These are phyloP conservation scores for Xylaria hypoxylon DNA, from an alignment of 2,329 filamentous ascomycete genomes.

Conservation along the genomic window DNA sequence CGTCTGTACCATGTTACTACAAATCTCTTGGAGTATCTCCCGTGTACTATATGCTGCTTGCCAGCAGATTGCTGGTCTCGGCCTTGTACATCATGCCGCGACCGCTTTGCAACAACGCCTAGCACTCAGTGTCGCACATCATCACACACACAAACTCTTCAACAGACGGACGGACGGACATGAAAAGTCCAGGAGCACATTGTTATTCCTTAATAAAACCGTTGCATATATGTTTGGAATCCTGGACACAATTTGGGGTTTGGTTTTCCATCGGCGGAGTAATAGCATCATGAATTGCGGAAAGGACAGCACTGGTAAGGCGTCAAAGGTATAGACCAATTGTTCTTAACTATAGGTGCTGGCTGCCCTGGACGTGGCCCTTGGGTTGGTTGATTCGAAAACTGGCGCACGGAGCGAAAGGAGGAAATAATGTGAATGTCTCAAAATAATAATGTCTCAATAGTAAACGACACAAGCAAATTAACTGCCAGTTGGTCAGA, in stretches of 20 bases:
- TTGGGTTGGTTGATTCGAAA: conserved; percentile 3
- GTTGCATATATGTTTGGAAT: conserved; percentile 42
- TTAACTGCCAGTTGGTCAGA: conserved; percentile 8
- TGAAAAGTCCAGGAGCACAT: conserved; percentile 9
- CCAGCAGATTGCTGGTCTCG: neutral
- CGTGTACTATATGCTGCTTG: conserved; percentile 10
- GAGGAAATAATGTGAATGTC: conserved; percentile 44
- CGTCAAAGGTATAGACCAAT: conserved; percentile 26
- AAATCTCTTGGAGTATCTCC: neutral
- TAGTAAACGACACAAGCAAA: conserved; percentile 38
- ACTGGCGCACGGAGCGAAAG: conserved; percentile 13
- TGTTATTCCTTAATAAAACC: conserved; percentile 27
- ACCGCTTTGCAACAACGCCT: conserved; percentile 12
- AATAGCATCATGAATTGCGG: conserved; percentile 14
- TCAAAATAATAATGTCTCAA: conserved; percentile 48
- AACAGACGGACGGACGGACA: neutral
- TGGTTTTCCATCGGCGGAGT: conserved; percentile 11
- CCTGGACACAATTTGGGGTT: conserved; percentile 37
- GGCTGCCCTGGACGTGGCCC: neutral
- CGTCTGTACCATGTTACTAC: conserved; percentile 3
- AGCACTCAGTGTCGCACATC: neutral
- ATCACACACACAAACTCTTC: neutral
- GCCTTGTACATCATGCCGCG: conserved; percentile 20
- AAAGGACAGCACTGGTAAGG: conserved; percentile 28
- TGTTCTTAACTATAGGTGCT: conserved; percentile 23